Evolutionary conservation across 2,329 filamentous ascomycete genomes (phyloP), one percentile per base, ranked within the genome.

Genomic region (Ophiostoma piceae): DNA sequence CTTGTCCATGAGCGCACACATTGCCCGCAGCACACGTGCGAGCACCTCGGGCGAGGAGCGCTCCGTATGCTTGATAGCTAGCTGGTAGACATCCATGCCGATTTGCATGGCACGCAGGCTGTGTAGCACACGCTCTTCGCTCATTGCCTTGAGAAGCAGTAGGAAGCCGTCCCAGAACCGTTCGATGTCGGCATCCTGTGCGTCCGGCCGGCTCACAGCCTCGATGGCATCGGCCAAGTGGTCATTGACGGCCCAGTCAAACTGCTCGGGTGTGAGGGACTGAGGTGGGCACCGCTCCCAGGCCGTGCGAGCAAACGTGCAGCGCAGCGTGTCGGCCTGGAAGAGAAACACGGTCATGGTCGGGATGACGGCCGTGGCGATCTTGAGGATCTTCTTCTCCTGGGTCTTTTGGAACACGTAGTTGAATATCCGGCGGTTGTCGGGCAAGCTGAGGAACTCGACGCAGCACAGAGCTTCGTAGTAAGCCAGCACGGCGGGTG

Each of bases 381-480:
- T 84, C 76, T 90, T 92, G 22, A 97, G 82, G n/a, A 88, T 87
- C 74, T 87, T 92, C 75, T 90, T 94, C 16, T 87, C 87, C 78
- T 94, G 92, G 1, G 96, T 88, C 29, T 92, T 84, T 74, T 87
- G 84, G 77, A 98, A 97, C 12, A 96, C 92, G 74, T 85, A 87
- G 77, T 97, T 91, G 77, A 98, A 97, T 73, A 88, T 77, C 0
- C 77, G 74, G 2, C 84, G 81, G 73, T 83, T 83, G 3, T 83
- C 82, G 1, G 84, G 81, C n/a, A 82, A 74, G 64, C 80, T 84
- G 72, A 97, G 83, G 76, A 96, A 92, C 0, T 90, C 84, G 74
- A 93, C 87, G 78, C 91, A 96, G 77, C 93, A 96, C 68, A 98
- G 81, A 0, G 91, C 90, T 78, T 98, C 94, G 75, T 96, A 97